Conservation (phyloP, 352 stramenopile species). For the Globisporangium camurandrum region DNA sequence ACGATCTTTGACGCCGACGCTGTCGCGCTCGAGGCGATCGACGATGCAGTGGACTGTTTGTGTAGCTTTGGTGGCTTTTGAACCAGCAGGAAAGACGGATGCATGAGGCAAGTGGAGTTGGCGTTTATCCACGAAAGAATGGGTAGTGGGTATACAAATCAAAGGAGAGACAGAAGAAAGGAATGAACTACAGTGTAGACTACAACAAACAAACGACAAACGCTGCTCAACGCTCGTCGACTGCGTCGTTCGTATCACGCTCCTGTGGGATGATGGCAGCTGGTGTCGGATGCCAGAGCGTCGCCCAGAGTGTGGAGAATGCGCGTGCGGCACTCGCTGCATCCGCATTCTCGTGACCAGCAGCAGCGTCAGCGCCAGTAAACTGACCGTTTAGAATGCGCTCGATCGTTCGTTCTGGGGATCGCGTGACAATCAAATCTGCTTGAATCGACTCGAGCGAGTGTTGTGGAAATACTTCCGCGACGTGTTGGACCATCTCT, state of each 20-base stretch:
- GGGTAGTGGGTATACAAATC: too few species aligned
- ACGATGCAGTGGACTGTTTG: slow-evolving; percentile 30
- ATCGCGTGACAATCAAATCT: slow-evolving; percentile 49
- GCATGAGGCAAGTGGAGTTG: neutral
- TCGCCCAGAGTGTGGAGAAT: slow-evolving; percentile 24
- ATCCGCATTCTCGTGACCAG: too few species aligned
- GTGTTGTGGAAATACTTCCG: slow-evolving; percentile 71
- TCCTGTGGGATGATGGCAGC: too few species aligned
- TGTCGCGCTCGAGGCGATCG: slow-evolving; percentile 24
- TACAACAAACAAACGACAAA: too few species aligned
- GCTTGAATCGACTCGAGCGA: slow-evolving; percentile 41
- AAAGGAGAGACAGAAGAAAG: too few species aligned
- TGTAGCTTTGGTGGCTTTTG: slow-evolving; percentile 23
- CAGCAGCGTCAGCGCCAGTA: too few species aligned
- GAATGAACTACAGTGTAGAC: too few species aligned
- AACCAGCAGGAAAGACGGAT: too few species aligned
- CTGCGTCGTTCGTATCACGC: too few species aligned
- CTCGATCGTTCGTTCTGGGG: slow-evolving; percentile 63
- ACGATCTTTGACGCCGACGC: slow-evolving; percentile 23
- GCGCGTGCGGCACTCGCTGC: too few species aligned
- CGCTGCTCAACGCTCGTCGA: too few species aligned
- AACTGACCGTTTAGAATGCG: slow-evolving; percentile 53
- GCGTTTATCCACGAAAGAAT: neutral
- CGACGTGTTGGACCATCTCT: slow-evolving; percentile 69
- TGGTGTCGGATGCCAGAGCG: slow-evolving; percentile 20